These are phyloP conservation scores for Boletus rubescentipes DNA, from an alignment of 768 basidiomycete genomes.

Conservation along the genomic window DNA sequence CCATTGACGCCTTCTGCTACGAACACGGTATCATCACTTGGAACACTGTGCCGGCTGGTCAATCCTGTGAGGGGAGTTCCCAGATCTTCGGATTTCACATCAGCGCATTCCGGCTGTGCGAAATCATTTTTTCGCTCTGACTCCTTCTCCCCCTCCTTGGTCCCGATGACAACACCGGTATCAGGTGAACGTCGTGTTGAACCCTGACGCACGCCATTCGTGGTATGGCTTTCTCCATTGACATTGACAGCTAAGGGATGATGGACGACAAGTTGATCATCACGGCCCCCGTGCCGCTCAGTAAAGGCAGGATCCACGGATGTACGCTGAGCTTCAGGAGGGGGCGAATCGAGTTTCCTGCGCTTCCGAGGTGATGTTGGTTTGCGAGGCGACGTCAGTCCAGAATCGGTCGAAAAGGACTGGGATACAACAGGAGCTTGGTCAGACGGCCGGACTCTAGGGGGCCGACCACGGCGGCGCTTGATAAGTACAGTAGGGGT, in stretches of 20 bases:
- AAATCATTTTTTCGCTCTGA: conserved; percentile 1
- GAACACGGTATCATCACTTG: conserved; percentile 58
- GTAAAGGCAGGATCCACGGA: conserved; percentile 3
- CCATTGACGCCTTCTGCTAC: conserved; percentile 33
- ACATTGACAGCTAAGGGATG: conserved; percentile 11
- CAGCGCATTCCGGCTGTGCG: conserved; percentile 18
- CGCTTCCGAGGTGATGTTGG: conserved; percentile 42
- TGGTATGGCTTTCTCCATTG: conserved; percentile 16
- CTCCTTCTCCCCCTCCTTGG: background rate
- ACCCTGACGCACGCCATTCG: conserved; percentile 17
- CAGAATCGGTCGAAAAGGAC: conserved; percentile 6
- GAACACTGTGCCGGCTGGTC: conserved; percentile 53
- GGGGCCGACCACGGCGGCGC: conserved; percentile 34
- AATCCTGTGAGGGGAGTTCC: conserved; percentile 50
- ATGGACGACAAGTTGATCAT: conserved; percentile 4
- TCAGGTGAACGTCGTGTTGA: background rate
- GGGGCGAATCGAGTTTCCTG: conserved; percentile 40
- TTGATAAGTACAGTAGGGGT: conserved; percentile 23
- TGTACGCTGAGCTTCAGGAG: conserved; percentile 21
- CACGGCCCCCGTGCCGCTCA: conserved; percentile 5
- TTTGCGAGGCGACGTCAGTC: conserved; percentile 16
- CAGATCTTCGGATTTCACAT: conserved; percentile 52
- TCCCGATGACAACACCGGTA: background rate
- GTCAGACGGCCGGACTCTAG: conserved; percentile 25
- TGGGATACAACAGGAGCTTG: background rate